Percentiles rank a stretch among this genome's conserved stretches.
Evolutionary conservation across 306 rosid species (phyloP).

Genomic region (Prunus kanzakura): DNA sequence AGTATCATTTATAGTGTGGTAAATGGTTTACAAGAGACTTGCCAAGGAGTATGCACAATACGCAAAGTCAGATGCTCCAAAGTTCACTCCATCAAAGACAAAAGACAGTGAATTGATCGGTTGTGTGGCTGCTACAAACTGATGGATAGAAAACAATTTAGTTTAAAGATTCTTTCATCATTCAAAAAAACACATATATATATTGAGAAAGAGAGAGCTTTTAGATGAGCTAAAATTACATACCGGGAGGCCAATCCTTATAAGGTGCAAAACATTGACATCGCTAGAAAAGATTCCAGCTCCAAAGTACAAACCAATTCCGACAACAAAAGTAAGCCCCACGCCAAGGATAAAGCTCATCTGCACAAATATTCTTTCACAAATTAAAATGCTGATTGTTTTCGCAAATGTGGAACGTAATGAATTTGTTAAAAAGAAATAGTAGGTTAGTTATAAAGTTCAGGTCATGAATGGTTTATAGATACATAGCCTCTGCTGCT

Average conservation of each 20-base stretch:
- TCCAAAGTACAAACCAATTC: conserved; percentile 74
- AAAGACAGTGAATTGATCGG: conserved; percentile 87
- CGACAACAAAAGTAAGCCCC: conserved; percentile 68
- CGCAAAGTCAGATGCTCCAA: conserved; percentile 95
- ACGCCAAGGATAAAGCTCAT: conserved; percentile 79
- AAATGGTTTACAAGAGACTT: background rate
- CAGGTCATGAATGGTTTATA: background rate
- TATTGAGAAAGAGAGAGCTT: no score
- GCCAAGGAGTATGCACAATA: conserved; percentile 86
- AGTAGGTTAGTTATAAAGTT: no score
- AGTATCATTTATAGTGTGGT: background rate
- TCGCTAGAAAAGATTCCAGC: conserved; percentile 70
- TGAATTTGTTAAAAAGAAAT: background rate
- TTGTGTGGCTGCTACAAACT: conserved; percentile 98
- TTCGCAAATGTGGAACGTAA: background rate
- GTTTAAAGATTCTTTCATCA: background rate
- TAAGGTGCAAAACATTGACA: conserved; percentile 64
- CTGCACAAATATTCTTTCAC: conserved; percentile 26
- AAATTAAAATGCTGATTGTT: background rate
- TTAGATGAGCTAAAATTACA: background rate
- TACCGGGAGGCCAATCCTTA: conserved; percentile 80
- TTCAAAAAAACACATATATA: no score
- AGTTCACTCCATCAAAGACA: conserved; percentile 92
- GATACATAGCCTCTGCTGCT: background rate
- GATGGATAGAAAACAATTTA: conserved; percentile 16